A percentile compares a stretch with the other conserved stretches of the same genome.
Evolutionary conservation across 2,329 filamentous ascomycete genomes (phyloP).

Genomic region (Neopestalotiopsis clavispora): DNA sequence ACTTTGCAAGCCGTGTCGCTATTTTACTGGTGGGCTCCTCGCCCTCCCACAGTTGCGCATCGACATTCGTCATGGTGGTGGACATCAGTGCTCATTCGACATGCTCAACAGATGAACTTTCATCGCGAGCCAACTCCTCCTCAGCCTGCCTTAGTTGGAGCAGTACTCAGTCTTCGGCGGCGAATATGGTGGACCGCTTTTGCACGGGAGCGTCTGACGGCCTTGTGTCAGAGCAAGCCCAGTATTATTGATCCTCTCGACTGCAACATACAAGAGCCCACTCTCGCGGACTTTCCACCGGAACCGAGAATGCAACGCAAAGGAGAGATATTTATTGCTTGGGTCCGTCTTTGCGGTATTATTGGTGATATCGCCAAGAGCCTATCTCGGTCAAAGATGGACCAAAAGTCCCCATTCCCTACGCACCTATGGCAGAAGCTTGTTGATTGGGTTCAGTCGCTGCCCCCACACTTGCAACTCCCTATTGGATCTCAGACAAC

Average conservation of each 20-base stretch:
- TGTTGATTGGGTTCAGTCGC: slow-evolving; percentile 39
- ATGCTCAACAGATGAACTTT: slow-evolving; percentile 49
- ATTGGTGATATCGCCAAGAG: slow-evolving; percentile 45
- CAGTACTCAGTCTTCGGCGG: slow-evolving; percentile 35
- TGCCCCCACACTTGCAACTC: slow-evolving; percentile 39
- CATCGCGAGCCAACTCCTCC: slow-evolving; percentile 41
- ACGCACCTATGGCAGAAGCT: slow-evolving; percentile 36
- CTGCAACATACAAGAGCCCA: slow-evolving; percentile 43
- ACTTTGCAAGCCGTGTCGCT: slow-evolving; percentile 42
- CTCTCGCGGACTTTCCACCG: slow-evolving; percentile 43
- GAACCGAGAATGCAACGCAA: slow-evolving; percentile 35
- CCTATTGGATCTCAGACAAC: slow-evolving; percentile 36
- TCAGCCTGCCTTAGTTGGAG: slow-evolving; percentile 24
- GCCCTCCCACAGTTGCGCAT: slow-evolving; percentile 41
- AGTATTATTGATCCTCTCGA: slow-evolving; percentile 48
- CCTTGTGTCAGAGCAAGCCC: slow-evolving; percentile 48
- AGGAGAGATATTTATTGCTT: slow-evolving; percentile 46
- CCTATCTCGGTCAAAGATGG: slow-evolving; percentile 32
- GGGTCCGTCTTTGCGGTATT: slow-evolving; percentile 45
- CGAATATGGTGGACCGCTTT: slow-evolving; percentile 50
- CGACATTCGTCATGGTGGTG: slow-evolving; percentile 50
- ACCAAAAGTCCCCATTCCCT: slow-evolving; percentile 26
- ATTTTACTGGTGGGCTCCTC: slow-evolving; percentile 51
- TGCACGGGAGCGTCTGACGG: slow-evolving; percentile 43
- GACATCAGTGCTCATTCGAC: slow-evolving; percentile 47